A percentile compares a stretch with the other conserved stretches of the same genome.
phyloP scores from a whole-genome alignment of 331 rosid species.

The Malus hybrid region DNA sequence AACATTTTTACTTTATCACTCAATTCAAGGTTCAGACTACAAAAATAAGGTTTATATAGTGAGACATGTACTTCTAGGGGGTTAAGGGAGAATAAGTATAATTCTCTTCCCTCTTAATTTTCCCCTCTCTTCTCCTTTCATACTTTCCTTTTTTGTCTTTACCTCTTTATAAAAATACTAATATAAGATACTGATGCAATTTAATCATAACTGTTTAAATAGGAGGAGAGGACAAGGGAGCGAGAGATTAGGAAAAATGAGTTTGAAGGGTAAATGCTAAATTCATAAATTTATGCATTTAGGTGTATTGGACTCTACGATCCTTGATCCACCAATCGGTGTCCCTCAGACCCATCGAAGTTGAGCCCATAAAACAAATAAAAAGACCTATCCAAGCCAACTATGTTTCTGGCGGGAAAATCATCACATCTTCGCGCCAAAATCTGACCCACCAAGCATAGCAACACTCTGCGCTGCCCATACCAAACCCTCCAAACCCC shows the following conservation, averaged over 20 bases:
- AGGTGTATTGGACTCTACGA: background rate
- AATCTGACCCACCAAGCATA: background rate
- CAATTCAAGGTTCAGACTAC: no score
- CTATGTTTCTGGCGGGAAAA: background rate
- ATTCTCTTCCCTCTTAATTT: no score
- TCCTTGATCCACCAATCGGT: background rate
- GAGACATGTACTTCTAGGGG: background rate
- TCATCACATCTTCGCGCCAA: background rate
- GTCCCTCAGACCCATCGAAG: background rate
- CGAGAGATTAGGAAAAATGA: no score
- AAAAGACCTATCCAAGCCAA: background rate
- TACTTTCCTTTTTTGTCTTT: no score
- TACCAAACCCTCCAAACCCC: background rate
- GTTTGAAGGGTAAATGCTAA: background rate
- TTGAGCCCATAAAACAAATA: background rate
- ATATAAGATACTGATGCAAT: accelerated
- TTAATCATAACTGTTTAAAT: no score
- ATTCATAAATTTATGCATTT: background rate
- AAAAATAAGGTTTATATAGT: no score
- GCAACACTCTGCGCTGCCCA: background rate
- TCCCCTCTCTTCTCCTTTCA: no score
- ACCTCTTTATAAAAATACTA: no score
- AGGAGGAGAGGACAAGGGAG: accelerated
- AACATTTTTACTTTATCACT: background rate
- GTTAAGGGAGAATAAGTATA: no score